Percentiles rank a stretch among this genome's conserved stretches.
Conservation (phyloP, 23 red algal genomes). For the Gracilaria gracilis region DNA sequence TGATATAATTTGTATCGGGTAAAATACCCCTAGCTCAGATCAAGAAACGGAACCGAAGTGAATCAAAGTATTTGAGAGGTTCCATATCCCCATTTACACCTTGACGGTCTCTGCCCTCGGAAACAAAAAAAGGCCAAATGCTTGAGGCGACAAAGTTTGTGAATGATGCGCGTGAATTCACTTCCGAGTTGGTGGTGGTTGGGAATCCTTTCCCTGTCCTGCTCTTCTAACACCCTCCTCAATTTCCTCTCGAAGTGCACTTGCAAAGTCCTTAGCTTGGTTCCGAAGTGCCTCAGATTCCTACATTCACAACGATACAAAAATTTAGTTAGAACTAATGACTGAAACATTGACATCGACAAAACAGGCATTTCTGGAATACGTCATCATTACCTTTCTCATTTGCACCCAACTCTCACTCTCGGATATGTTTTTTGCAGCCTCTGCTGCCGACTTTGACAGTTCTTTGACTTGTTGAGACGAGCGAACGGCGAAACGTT, state of each 20-base stretch:
- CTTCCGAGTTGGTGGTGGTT: slow-evolving; percentile 25
- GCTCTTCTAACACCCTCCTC: slow-evolving; percentile 43
- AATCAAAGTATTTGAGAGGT: too few relatives aligned
- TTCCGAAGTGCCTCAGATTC: slow-evolving; percentile 51
- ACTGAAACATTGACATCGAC: background rate
- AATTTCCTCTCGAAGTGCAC: slow-evolving; percentile 71
- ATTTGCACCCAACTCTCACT: slow-evolving; percentile 66
- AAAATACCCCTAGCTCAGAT: too few relatives aligned
- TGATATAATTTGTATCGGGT: too few relatives aligned
- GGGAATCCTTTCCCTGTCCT: slow-evolving; percentile 8
- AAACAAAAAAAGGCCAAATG: background rate
- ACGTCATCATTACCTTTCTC: slow-evolving; percentile 23
- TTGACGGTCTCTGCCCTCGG: background rate
- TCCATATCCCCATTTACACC: too few relatives aligned
- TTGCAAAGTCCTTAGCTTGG: slow-evolving; percentile 51
- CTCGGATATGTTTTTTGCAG: slow-evolving; percentile 68
- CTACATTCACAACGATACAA: background rate
- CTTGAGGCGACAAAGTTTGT: background rate
- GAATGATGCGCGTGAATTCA: background rate
- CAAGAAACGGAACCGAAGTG: too few relatives aligned
- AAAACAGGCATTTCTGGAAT: background rate
- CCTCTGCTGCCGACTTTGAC: slow-evolving; percentile 69
- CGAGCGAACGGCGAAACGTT: slow-evolving; percentile 92
- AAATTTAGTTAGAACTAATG: background rate
- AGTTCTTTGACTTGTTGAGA: slow-evolving; percentile 76